Conservation (phyloP, 1,139 yeast species). For the Lodderomyces metapsilosis region DNA sequence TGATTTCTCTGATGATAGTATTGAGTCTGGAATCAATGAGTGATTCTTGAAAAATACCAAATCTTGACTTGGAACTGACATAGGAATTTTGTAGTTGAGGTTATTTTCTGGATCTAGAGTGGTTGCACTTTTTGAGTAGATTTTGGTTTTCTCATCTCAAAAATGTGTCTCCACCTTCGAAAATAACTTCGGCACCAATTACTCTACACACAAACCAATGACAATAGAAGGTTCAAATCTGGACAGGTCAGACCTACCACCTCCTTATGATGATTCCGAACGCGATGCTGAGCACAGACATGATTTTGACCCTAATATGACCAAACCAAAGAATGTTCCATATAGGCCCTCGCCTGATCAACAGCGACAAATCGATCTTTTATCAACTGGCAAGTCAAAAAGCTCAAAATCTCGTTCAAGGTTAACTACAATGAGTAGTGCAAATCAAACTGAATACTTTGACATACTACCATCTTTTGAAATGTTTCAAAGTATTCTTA, state of each 20-base stretch:
- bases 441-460: slow-evolving; percentile 44
- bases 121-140: too few species aligned
- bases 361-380: slow-evolving; percentile 34
- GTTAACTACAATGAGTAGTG: slow-evolving; percentile 25
- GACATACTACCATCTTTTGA: slow-evolving; percentile 65
- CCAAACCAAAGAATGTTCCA: slow-evolving; percentile 23
- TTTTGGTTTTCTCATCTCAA: too few species aligned
- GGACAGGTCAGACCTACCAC: background rate
- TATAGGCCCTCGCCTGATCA: slow-evolving; percentile 36
- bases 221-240: background rate
- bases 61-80: slow-evolving; percentile 54
- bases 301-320: background rate
- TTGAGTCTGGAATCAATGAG: slow-evolving; percentile 36
- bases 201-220: background rate
- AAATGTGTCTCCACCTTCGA: too few species aligned
- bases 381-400: slow-evolving; percentile 13
- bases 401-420: slow-evolving; percentile 16
- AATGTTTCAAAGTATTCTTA: slow-evolving; percentile 57
- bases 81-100: slow-evolving; percentile 1
- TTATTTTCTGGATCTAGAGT: too few species aligned
- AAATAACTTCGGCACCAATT: background rate
- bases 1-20: slow-evolving; percentile 21
- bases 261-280: slow-evolving; percentile 3
- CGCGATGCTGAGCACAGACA: background rate
- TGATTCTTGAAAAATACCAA: slow-evolving; percentile 55